A percentile compares a stretch with the other conserved stretches of the same genome.
phyloP scores from a whole-genome alignment of 768 basidiomycete species.

The Terana coerulea region DNA sequence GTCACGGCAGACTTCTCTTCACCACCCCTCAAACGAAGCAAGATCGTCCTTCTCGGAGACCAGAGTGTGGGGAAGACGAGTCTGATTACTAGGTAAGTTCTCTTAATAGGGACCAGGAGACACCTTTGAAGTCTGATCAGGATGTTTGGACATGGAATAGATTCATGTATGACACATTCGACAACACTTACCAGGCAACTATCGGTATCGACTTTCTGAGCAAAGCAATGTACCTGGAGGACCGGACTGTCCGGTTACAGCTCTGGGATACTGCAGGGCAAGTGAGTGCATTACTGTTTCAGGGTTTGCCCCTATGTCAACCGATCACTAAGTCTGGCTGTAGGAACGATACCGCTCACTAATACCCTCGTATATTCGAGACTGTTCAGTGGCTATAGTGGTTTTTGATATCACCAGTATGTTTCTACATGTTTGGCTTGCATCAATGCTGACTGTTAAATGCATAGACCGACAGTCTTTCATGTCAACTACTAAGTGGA shows the following conservation, averaged over 20 bases:
- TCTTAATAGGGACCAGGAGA: not conserved
- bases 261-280: constrained; percentile 99
- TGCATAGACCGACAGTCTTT: constrained; percentile 95
- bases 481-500: constrained; percentile 97
- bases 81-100: constrained; percentile 84
- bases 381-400: constrained; percentile 97
- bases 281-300: constrained; percentile 40
- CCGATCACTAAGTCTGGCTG: constrained; percentile 8
- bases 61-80: constrained; percentile 99
- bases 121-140: not conserved
- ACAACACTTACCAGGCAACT: constrained; percentile 98
- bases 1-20: constrained; percentile 82
- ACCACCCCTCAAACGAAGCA: constrained; percentile 89
- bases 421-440: constrained; percentile 26
- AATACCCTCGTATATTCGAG: constrained; percentile 98
- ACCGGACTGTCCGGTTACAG: constrained; percentile 95
- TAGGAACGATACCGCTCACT: constrained; percentile 96
- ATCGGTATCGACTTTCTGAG: constrained; percentile 99
- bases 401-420: constrained; percentile 98
- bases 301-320: not conserved
- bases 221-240: constrained; percentile 99
- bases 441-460: not conserved
- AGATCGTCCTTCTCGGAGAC: constrained; percentile 94
- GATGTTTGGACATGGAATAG: constrained; percentile 35
- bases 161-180: constrained; percentile 99